Percentiles rank a stretch among this genome's conserved stretches.
phyloP scores from a whole-genome alignment of 2,329 filamentous ascomycete genomes.

The Diaporthe caulivora region DNA sequence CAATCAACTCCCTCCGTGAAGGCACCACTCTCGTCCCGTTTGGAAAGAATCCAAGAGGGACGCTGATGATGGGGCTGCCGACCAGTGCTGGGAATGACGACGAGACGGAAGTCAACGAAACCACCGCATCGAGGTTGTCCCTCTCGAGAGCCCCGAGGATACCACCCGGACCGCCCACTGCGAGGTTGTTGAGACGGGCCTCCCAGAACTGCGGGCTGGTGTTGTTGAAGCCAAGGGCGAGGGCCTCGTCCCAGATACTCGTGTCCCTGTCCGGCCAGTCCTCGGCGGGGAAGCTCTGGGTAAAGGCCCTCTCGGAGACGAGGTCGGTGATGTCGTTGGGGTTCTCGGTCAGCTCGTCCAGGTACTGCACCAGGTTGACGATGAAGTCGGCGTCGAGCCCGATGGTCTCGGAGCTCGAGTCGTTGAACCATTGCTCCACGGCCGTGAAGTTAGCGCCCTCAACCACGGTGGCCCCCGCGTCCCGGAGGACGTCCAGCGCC shows the following conservation, averaged over 20 bases:
- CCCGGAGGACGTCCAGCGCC: conserved; percentile 62
- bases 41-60: conserved; percentile 22
- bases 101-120: conserved; percentile 31
- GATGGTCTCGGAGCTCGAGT: conserved; percentile 46
- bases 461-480: conserved; percentile 71
- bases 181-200: conserved; percentile 65
- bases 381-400: conserved; percentile 71
- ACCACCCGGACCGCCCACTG: conserved; percentile 69
- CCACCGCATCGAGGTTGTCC: conserved; percentile 37
- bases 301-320: conserved; percentile 65
- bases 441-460: conserved; percentile 61
- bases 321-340: conserved; percentile 66
- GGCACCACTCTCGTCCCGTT: conserved; percentile 19
- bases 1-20: conserved; percentile 5
- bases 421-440: conserved; percentile 49
- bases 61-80: conserved; percentile 36
- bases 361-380: conserved; percentile 66
- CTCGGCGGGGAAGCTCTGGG: conserved; percentile 64
- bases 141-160: conserved; percentile 60
- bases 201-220: conserved; percentile 68
- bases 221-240: conserved; percentile 67
- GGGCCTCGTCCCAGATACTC: conserved; percentile 63
- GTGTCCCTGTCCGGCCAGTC: conserved; percentile 74
- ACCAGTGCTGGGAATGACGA: conserved; percentile 32
- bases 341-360: conserved; percentile 68